Evolutionary conservation across 768 basidiomycete species (phyloP), one percentile per base, ranked within the genome.

Genomic region (Leccinum boreale): DNA sequence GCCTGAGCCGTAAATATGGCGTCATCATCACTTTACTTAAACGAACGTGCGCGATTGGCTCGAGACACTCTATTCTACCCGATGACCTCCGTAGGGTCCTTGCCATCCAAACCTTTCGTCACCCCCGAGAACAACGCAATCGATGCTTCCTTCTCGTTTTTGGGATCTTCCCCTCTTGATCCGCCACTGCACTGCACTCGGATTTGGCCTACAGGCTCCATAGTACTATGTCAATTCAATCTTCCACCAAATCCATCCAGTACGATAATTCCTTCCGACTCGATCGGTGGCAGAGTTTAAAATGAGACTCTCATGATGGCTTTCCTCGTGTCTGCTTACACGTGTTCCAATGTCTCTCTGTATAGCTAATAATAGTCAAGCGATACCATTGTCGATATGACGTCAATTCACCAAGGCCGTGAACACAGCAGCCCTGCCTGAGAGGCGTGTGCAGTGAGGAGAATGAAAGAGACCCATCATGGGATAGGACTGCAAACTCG

Each of bases 1-100:
- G 36, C 36, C 8, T n/a, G 39, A 39, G 39, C 39, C 39, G 39
- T 39, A n/a, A 39, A 39, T 42, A 58, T 56, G 53, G 53, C 54
- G 46, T 48, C 35, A 57, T 56, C 31, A 3, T 11, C n/a, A 35
- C 9, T 46, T 26, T 28, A 28, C 28, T 28, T 47, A 26, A 24
- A 47, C 14, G 11, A 55, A 24, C 44, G 19, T 12, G 19, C 6
- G 4, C 44, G 28, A 51, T 48, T 47, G 57, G 49, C 10, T 46
- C n/a, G n/a, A 11, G 14, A 31, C 19, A 33, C 44, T 23, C 15
- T n/a, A 10, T 33, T 10, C 29, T 14, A 24, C 10, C 23, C 19
- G 19, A 6, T 19, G 44, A 36, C 15, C 11, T 9, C 36, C 17
- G 17, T 15, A 44, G 39, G 4, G 19, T 21, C 44, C 11, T 44